A percentile compares a stretch with the other conserved stretches of the same genome.
These are phyloP conservation scores for Salix koriyanagi DNA, from an alignment of 345 rosid species.

Conservation along the genomic window DNA sequence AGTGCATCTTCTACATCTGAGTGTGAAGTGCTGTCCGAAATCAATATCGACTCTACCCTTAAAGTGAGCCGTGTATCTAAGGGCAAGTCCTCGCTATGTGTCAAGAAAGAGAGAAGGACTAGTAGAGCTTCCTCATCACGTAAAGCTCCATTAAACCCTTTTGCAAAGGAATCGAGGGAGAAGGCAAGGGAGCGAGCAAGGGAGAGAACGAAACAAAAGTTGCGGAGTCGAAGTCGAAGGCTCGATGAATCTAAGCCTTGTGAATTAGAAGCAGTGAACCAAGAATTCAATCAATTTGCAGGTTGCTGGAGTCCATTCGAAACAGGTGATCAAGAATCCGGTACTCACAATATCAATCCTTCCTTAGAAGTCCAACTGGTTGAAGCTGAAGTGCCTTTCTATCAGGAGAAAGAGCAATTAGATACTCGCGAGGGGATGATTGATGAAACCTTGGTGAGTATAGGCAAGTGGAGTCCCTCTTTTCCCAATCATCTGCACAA, in stretches of 20 bases:
- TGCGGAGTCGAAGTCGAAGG: slow-evolving; percentile 2
- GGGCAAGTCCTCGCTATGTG: slow-evolving; percentile 17
- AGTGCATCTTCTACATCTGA: slow-evolving; percentile 46
- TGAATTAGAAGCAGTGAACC: slow-evolving; percentile 2
- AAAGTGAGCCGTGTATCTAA: slow-evolving; percentile 13
- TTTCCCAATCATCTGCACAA: slow-evolving; percentile 28
- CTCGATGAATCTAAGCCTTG: slow-evolving; percentile 13
- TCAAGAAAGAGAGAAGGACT: slow-evolving; percentile 22
- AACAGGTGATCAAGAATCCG: slow-evolving; percentile 19
- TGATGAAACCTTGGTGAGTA: slow-evolving; percentile 23
- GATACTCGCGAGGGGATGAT: slow-evolving; percentile 12
- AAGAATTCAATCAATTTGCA: slow-evolving; percentile 17
- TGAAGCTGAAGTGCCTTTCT: slow-evolving; percentile 14
- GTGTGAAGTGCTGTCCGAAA: slow-evolving; percentile 38
- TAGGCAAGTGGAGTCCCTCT: slow-evolving; percentile 34
- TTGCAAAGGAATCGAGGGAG: slow-evolving; percentile 45
- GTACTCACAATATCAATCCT: slow-evolving; percentile 4
- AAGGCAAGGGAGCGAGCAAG: slow-evolving; percentile 74
- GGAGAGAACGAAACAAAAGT: slow-evolving; percentile 54
- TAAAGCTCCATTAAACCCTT: slow-evolving; percentile 23
- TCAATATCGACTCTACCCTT: slow-evolving; percentile 11
- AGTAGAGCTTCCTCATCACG: slow-evolving; percentile 19
- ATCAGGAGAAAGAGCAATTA: background rate
- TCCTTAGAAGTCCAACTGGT: background rate
- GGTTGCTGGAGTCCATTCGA: slow-evolving; percentile 16